Conservation (phyloP, 208 protist genomes). For the Herpetomonas samuelpessoai region DNA sequence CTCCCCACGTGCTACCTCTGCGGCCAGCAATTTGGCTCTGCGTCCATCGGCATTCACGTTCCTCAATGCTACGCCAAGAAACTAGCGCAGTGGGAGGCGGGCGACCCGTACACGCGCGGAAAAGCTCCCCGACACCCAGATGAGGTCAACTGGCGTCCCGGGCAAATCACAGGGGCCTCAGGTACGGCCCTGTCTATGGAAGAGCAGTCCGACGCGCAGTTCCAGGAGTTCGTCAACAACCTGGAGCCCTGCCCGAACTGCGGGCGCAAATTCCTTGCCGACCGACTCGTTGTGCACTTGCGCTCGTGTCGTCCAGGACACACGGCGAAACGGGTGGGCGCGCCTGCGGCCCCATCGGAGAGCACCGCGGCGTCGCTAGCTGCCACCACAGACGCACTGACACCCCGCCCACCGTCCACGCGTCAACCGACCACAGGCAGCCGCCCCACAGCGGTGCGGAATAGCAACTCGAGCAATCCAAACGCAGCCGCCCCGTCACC, state of each 20-base stretch:
- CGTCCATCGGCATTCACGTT: slow-evolving; percentile 83
- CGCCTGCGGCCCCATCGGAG: too few relatives aligned
- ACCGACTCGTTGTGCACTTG: slow-evolving; percentile 88
- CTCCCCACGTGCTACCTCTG: slow-evolving; percentile 85
- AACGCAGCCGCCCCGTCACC: slow-evolving; percentile 18
- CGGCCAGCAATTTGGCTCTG: slow-evolving; percentile 82
- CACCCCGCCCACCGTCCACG: neutral
- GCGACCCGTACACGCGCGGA: slow-evolving; percentile 64
- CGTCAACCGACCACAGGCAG: slow-evolving; percentile 5
- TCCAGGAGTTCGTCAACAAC: slow-evolving; percentile 84
- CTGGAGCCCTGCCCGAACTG: slow-evolving; percentile 91
- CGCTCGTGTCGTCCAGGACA: slow-evolving; percentile 84
- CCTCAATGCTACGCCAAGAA: slow-evolving; percentile 91
- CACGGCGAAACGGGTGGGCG: slow-evolving; percentile 25
- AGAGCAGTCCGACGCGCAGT: slow-evolving; percentile 84
- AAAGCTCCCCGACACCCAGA: slow-evolving; percentile 71
- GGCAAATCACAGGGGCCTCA: slow-evolving; percentile 3
- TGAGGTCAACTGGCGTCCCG: slow-evolving; percentile 55
- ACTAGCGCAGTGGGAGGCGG: slow-evolving; percentile 71
- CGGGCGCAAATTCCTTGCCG: slow-evolving; percentile 81
- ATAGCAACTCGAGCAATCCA: slow-evolving; percentile 43
- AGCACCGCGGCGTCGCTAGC: too few relatives aligned
- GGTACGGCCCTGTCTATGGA: slow-evolving; percentile 13
- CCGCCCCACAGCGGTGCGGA: slow-evolving; percentile 27
- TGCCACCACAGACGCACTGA: neutral